Evolutionary conservation across 2,329 filamentous ascomycete genomes (phyloP).

Genomic region (Fusarium beomiforme): DNA sequence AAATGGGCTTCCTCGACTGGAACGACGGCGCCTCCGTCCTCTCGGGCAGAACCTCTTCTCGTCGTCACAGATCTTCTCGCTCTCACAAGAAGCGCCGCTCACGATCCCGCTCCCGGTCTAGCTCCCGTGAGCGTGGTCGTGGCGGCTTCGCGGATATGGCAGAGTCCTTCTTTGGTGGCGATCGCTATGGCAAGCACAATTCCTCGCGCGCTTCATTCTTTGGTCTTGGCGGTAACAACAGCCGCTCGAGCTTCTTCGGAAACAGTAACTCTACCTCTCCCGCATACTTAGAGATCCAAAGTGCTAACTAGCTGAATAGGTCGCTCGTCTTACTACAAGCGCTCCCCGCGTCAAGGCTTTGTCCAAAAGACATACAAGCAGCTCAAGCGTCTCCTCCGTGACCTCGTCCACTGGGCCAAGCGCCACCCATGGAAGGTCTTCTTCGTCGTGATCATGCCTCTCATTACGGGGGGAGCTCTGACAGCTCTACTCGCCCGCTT

Average conservation of each 20-base stretch:
- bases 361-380: constrained; percentile 77
- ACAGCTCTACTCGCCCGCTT: constrained; percentile 81
- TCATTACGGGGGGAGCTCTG: constrained; percentile 85
- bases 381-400: constrained; percentile 80
- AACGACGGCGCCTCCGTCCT: constrained; percentile 47
- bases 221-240: constrained; percentile 55
- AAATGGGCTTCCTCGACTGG: constrained; percentile 50
- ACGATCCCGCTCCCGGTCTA: constrained; percentile 52
- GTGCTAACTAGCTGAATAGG: constrained; percentile 44
- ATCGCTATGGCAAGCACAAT: constrained; percentile 52
- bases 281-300: neutral
- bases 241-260: constrained; percentile 59
- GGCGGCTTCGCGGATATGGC: constrained; percentile 48
- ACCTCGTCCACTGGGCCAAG: constrained; percentile 84
- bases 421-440: constrained; percentile 89
- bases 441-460: constrained; percentile 85
- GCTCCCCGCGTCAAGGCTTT: constrained; percentile 83
- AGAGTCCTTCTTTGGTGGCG: constrained; percentile 48
- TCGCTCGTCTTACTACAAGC: constrained; percentile 76
- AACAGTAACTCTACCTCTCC: constrained; percentile 44
- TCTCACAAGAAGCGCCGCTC: constrained; percentile 50
- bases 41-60: constrained; percentile 42
- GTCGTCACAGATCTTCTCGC: constrained; percentile 44
- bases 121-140: constrained; percentile 46
- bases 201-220: constrained; percentile 59